These are phyloP conservation scores for Coemansia asiatica DNA, from an alignment of 192 early-diverging fungal genomes.

Conservation along the genomic window DNA sequence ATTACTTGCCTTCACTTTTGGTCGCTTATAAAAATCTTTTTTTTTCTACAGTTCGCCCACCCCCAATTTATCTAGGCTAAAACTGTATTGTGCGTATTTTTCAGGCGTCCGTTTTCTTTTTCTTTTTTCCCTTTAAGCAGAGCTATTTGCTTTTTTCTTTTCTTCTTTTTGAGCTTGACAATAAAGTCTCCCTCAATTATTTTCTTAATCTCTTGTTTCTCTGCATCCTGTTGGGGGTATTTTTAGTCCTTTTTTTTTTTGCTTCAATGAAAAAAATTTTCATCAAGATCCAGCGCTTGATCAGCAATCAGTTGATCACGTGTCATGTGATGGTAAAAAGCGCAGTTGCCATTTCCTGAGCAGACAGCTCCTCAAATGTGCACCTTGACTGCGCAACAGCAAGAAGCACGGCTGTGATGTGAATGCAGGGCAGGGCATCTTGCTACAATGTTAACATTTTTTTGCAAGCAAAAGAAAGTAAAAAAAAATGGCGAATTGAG, in stretches of 20 bases:
- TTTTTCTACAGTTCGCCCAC: background rate
- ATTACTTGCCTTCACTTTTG: background rate
- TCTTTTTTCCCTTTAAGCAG: no score
- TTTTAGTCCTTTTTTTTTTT: conserved; percentile 1
- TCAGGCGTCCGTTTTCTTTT: no score
- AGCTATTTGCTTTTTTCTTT: no score
- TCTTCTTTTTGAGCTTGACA: background rate
- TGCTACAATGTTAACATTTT: no score
- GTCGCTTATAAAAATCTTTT: background rate
- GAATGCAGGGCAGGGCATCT: conserved; percentile 31
- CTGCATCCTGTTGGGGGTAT: background rate
- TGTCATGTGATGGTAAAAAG: conserved; percentile 26
- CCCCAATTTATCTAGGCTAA: background rate
- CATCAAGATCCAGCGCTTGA: conserved; percentile 1
- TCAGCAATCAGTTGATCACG: conserved; percentile 11
- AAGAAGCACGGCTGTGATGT: conserved; percentile 41
- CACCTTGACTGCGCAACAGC: conserved; percentile 39
- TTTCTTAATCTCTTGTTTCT: no score
- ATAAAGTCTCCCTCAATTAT: no score
- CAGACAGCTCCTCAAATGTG: conserved; percentile 25
- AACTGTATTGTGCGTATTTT: no score
- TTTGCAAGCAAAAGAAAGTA: background rate
- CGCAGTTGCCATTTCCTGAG: conserved; percentile 28
- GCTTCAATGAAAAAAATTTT: conserved; percentile 23
- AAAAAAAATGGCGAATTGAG: no score